Base-by-base conservation (phyloP, 257 asterid species). In the Solanum rostratum region DNA sequence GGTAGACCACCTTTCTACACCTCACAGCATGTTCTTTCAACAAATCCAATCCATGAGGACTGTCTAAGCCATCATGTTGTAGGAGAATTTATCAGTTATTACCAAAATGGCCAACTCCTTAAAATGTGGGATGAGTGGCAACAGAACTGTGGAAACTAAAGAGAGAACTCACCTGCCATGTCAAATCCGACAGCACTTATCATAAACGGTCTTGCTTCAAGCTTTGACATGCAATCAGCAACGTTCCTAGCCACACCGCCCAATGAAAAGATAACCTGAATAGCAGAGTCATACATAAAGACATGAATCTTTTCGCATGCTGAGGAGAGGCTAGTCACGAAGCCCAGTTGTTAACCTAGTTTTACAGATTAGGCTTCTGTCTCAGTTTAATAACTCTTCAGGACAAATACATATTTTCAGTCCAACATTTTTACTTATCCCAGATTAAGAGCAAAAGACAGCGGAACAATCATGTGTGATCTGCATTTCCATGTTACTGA, bases 231-330 rank as follows among this genome's bases (percentile, higher is more conserved):
- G 90, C 99, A 96, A 80, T 96, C 98, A 7, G 95, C 99, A 82
- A 97, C 91, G 86, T 97, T 97, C 90, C 99, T 95, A 65, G 93
- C 98, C 57, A 97, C 98, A 85, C 99, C 99, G 62, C 98, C 98
- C 76, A 91, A 85, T 15, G 92, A 90, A 91, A 90, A 94, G 79
- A 84, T 29, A 80, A 97, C 92, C 99, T 97, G 94, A 86, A 90
- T 59, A 82, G 57, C 49, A 27, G 70, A 71, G 80, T 81, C 80
- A 50, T 60, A 78, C 10, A 83, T 63, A 29, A 66, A 16, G 22
- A 52, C 53, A 18, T 20, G 55, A 54, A 57, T 29, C 7, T 62
- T 57, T 59, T 55, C n/a, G 66, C 68, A 30, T 37, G 50, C 24
- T 68, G 78, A 24, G 8, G 46, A 29, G 24, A 37, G 15, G 27